These are phyloP conservation scores for Suillus discolor DNA, from an alignment of 768 basidiomycete genomes.

Conservation along the genomic window DNA sequence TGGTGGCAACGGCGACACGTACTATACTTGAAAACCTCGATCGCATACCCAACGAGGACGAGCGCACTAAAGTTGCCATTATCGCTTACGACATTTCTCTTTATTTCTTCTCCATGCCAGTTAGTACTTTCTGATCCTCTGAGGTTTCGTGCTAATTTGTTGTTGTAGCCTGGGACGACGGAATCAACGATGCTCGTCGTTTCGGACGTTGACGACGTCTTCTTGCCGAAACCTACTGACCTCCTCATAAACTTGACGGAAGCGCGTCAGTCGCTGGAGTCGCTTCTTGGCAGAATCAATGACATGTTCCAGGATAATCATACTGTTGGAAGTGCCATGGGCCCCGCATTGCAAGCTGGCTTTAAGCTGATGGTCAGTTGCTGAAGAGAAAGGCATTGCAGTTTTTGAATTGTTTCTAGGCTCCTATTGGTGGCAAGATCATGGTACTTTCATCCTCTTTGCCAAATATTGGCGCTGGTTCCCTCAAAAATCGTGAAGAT, in stretches of 20 bases:
- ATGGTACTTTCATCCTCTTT: conserved; percentile 83
- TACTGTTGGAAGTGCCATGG: conserved; percentile 90
- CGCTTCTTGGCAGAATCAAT: conserved; percentile 77
- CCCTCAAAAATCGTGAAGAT: conserved; percentile 95
- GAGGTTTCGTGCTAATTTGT: conserved; percentile 4
- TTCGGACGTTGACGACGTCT: conserved; percentile 95
- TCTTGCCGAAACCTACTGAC: conserved; percentile 95
- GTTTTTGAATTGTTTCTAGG: conserved; percentile 41
- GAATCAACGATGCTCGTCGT: conserved; percentile 97
- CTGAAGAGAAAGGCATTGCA: neutral
- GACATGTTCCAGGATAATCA: conserved; percentile 99
- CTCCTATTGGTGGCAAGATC: conserved; percentile 94
- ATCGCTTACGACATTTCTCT: conserved; percentile 90
- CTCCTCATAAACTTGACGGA: conserved; percentile 95
- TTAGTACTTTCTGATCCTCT: conserved; percentile 18
- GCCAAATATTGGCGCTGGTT: conserved; percentile 86
- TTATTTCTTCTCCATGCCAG: conserved; percentile 96
- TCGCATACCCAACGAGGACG: conserved; percentile 93
- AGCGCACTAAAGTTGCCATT: conserved; percentile 89
- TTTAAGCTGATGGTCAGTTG: conserved; percentile 86
- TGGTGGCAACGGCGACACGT: conserved; percentile 98
- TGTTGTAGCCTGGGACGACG: conserved; percentile 56
- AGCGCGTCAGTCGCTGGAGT: conserved; percentile 76
- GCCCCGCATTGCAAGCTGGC: conserved; percentile 93
- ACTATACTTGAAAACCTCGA: conserved; percentile 96